Evolutionary conservation across 148 eudicot genomes (phyloP).

Genomic region (Suaeda aralocaspica): DNA sequence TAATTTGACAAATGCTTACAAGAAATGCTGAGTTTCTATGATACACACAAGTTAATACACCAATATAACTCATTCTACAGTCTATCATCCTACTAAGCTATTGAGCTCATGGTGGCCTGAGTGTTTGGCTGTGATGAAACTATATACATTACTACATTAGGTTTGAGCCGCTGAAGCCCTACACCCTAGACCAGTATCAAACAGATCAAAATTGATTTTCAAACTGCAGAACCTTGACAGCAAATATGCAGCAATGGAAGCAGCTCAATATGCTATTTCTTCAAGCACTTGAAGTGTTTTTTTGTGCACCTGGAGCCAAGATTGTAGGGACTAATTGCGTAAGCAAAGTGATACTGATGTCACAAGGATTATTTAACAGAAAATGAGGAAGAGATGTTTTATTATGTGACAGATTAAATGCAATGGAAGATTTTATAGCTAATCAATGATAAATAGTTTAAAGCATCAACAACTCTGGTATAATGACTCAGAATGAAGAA

Average conservation of each 20-base stretch:
- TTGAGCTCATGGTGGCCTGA: background rate
- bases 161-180: background rate
- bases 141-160: conserved; percentile 9
- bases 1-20: background rate
- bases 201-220: conserved; percentile 13
- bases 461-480: too few species aligned
- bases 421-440: too few species aligned
- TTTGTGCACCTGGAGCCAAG: conserved; percentile 65
- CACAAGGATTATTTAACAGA: background rate
- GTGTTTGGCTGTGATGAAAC: background rate
- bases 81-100: background rate
- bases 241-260: background rate
- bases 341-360: background rate
- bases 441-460: too few species aligned
- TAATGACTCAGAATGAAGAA: conserved; percentile 3
- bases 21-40: background rate
- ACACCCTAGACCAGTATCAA: background rate
- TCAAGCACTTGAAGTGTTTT: conserved; percentile 79
- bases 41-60: background rate
- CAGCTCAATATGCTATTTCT: conserved; percentile 74
- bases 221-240: background rate
- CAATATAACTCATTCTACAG: background rate
- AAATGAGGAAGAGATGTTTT: background rate
- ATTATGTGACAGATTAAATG: too few species aligned
- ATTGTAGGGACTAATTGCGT: conserved; percentile 1